Conservation (phyloP, 805 yeast genomes). For the Candida silvicultrix region DNA sequence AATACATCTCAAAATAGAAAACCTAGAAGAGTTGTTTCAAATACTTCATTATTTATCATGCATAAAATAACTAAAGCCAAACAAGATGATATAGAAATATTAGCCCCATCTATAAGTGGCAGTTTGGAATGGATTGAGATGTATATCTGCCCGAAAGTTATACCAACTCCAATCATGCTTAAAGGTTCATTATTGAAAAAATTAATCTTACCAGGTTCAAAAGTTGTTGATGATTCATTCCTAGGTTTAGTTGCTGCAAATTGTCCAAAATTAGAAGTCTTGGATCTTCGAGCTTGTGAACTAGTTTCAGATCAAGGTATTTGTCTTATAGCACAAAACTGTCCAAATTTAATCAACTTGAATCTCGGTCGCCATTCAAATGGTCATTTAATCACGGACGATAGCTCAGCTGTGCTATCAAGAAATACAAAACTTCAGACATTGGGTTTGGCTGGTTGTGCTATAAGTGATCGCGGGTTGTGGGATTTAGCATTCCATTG, state of each 20-base stretch:
- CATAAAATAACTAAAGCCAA: conserved; percentile 55
- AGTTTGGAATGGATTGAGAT: conserved; percentile 66
- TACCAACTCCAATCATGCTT: conserved; percentile 48
- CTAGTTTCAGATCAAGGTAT: conserved; percentile 70
- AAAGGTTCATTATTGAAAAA: conserved; percentile 33
- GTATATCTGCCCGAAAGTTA: conserved; percentile 71
- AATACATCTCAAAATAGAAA: conserved; percentile 4
- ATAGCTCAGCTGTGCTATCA: conserved; percentile 53
- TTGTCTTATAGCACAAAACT: conserved; percentile 54
- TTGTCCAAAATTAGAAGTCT: conserved; percentile 52
- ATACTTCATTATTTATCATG: conserved; percentile 47
- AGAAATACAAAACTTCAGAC: conserved; percentile 51
- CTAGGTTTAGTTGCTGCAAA: conserved; percentile 43
- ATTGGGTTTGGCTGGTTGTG: conserved; percentile 86
- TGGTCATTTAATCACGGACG: conserved; percentile 66
- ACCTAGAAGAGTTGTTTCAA: conserved; percentile 17
- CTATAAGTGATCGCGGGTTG: conserved; percentile 65
- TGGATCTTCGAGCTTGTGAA: conserved; percentile 85
- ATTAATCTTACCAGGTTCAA: conserved; percentile 64
- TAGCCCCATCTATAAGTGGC: conserved; percentile 39
- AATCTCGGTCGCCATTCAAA: conserved; percentile 76
- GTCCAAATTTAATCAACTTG: conserved; percentile 49
- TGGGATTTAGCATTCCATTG: conserved; percentile 70
- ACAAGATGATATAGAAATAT: conserved; percentile 47
- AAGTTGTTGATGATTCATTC: conserved; percentile 52